Conservation (phyloP, 257 asterid species). For the Oldenlandia corymbosa region DNA sequence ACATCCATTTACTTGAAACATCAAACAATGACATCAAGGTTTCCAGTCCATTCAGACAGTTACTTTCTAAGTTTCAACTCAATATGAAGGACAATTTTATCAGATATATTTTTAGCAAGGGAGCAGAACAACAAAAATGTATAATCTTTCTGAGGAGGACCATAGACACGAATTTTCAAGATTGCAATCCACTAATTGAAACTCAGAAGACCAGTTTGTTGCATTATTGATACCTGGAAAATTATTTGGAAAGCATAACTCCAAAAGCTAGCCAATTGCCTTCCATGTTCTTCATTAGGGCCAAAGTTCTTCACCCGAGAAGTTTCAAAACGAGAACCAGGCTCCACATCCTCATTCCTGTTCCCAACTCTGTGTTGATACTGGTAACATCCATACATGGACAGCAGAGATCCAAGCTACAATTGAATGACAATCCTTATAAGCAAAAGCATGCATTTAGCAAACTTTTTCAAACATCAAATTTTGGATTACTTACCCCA, state of each 20-base stretch:
- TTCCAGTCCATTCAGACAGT: too few species aligned
- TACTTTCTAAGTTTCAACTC: too few species aligned
- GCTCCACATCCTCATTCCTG: constrained; percentile 16
- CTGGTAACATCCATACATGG: constrained; percentile 59
- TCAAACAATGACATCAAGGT: too few species aligned
- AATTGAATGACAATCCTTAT: not conserved
- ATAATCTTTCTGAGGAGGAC: too few species aligned
- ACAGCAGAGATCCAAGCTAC: constrained; percentile 84
- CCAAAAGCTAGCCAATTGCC: constrained; percentile 60
- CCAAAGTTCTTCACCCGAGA: constrained; percentile 29
- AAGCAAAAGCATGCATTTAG: too few species aligned
- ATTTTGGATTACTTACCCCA: constrained; percentile 47
- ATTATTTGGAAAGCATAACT: constrained; percentile 70
- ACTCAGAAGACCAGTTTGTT: too few species aligned
- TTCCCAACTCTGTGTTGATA: constrained; percentile 28
- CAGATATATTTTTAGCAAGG: too few species aligned
- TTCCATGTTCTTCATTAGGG: constrained; percentile 26
- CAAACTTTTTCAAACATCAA: not conserved
- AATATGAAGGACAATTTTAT: too few species aligned
- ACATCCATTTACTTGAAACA: too few species aligned
- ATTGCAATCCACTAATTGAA: too few species aligned
- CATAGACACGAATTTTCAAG: too few species aligned
- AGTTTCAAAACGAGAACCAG: constrained; percentile 30
- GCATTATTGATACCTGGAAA: constrained; percentile 58
- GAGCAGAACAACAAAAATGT: too few species aligned